Evolutionary conservation across 768 basidiomycete genomes (phyloP), one percentile per base, ranked within the genome.

Genomic region (Boletus huronensis): DNA sequence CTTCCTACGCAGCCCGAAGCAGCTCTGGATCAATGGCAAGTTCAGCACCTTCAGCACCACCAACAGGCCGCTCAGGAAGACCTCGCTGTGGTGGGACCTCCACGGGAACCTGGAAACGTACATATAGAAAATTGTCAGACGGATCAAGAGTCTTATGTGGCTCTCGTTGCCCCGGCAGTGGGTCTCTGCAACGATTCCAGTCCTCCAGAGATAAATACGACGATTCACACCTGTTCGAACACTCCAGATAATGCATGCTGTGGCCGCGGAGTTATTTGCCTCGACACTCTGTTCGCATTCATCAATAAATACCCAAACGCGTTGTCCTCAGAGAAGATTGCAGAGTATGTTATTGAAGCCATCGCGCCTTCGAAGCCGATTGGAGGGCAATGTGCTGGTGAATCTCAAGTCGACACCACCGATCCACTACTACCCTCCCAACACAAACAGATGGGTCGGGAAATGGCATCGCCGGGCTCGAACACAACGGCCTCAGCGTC

Each of bases 231-330:
- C 6, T 55, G 44, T 10, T 23, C 2, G 5, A 3, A 21, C 10
- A 46, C 45, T 8, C 21, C 31, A 6, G 0, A 6, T 0, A 6
- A 14, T 2, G 1, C 1, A 5, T 58, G 38, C 11, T 1, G 4
- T 17, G 36, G 23, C 1, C 3, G 1, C 9, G 43, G 17, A 17
- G 0, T 0, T 2, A 0, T 21, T 8, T 52, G 42, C 17, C 0
- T 29, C 6, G 25, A 57, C 1, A 1, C 11, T 9, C 16, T 55
- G 28, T 6, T 0, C 2, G 10, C 6, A 5, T 19, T 44, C 17
- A 0, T 21, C 0, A 0, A 0, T 3, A 0, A 11, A 23, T 5
- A 3, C 19, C 29, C 31, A 1, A 1, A 5, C 1, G 5, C 0
- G 3, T 2, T 54, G 10, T 32, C 52, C 14, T 0, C 11, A 5